Evolutionary conservation across 208 protist species (phyloP).

Genomic region (Baffinella frigidus): DNA sequence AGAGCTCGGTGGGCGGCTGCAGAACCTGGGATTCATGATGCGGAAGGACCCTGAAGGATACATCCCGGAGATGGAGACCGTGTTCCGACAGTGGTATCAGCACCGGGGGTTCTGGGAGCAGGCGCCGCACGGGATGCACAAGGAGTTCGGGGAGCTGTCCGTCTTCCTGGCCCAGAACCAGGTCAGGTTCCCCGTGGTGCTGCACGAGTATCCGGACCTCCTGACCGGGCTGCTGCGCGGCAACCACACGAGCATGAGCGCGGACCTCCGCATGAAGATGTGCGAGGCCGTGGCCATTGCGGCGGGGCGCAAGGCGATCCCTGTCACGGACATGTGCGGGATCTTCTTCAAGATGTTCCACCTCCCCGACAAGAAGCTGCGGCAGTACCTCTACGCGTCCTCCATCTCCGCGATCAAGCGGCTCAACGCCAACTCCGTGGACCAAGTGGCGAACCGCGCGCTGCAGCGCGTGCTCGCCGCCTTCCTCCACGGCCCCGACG

Average conservation of each 20-base stretch:
- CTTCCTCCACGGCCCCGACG: background rate
- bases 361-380: slow-evolving; percentile 12
- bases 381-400: background rate
- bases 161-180: slow-evolving; percentile 9
- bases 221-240: background rate
- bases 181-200: no score
- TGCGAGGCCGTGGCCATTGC: background rate
- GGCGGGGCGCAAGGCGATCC: background rate
- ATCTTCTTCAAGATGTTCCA: background rate
- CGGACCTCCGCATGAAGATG: background rate
- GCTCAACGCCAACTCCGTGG: background rate
- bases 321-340: background rate
- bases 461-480: background rate
- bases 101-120: background rate
- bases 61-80: background rate
- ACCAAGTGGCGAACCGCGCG: slow-evolving; percentile 7
- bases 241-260: background rate
- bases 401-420: slow-evolving; percentile 25
- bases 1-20: background rate
- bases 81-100: background rate
- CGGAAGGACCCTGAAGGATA: slow-evolving; percentile 40
- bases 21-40: background rate
- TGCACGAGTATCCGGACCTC: background rate
- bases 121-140: background rate
- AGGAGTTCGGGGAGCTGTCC: slow-evolving; percentile 27